Base-by-base conservation (phyloP, 495 filamentous ascomycete genomes). In the Lindgomyces ingoldianus region DNA sequence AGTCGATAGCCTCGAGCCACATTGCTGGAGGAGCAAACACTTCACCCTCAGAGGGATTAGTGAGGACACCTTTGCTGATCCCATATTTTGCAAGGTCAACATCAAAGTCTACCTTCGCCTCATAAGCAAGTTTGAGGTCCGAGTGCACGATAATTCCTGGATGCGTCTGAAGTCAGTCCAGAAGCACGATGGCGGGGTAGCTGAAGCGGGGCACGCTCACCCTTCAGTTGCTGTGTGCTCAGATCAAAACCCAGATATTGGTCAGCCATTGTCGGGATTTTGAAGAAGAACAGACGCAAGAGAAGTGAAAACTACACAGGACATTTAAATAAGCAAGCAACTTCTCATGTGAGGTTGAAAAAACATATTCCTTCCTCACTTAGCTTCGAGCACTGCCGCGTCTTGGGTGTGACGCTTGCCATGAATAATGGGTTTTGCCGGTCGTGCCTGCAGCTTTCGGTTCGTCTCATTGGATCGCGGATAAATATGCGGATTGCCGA, bases 181-280 rank as follows among this genome's bases (percentile, higher is more conserved):
- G 50, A 24, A 16, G 8, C 4, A 18, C 6, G 45, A 53, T 65
- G 55, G 65, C 41, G 65, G 65, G 65, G 65, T 64, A 64, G 60
- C 59, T 61, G 2, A 33, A 22, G 62, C 36, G 62, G 62, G 62
- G 57, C 41, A 60, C 41, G 10, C 77, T 60, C 65, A 83, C 89
- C 91, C 82, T 98, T 98, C 26, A 97, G 81, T 73, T 96, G 92
- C 76, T 97, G 94, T 59, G 94, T 98, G 25, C 92, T 96, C 48
- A 98, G 89, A 75, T 98, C 93, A 73, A 97, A 93, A 44, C 93
- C 93, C 60, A 97, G 82, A 68, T 96, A 97, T 57, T 95, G 90
- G 79, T 81, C 64, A 71, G 62, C 71, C 71, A 73, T 73, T 19
- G 53, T 72, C 66, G 42, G 55, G 39, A 49, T 44, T 2, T 24